Base-by-base conservation (phyloP, 345 rosid genomes). In the Psidium friedrichsthalianum region DNA sequence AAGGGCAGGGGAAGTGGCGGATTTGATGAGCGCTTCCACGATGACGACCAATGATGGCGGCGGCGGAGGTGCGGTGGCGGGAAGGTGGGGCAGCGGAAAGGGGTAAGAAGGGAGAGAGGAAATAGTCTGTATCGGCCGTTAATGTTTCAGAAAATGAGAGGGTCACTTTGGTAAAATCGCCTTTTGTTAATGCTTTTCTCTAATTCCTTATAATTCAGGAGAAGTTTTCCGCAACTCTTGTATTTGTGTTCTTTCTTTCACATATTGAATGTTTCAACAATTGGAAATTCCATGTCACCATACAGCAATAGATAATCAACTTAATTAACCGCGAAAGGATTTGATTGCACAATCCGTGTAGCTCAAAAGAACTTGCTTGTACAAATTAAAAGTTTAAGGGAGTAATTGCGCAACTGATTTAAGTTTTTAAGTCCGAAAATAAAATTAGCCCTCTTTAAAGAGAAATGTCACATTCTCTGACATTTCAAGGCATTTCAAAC, bases 321-420 rank as follows among this genome's bases (percentile, higher is more conserved):
- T 5, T 14, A 6, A 59, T 15, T 16, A 0, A 61, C 15, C 42
- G 16, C 42, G 6, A 29, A 14, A 61, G 15, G 42, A 61, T 61
- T 61, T 29, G 21, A 29, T 27, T 5, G 18, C 5, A 15, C 74
- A 3, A 29, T 7, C 29, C 1, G 16, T 29, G 22, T 15, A 11
- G 42, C 21, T 61, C 6, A 61, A 61, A 61, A 29, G 13, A 29
- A 21, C 8, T 61, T 61, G 29, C 20, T 3, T 7, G 42, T 40
- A 15, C 5, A 20, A 61, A 61, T 29, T 0, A 16, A 15, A 61
- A 61, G 10, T 61, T 61, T 29, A 29, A 29, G 1, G 42, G 22
- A 11, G 2, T 3, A 16, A 9, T 15, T 61, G 11, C 0, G 0
- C 2, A 5, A 1, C 14, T 7, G 0, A 6, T 15, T 29, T 15